phyloP scores from a whole-genome alignment of 306 rosid species.

The Echinosophora koreensis region DNA sequence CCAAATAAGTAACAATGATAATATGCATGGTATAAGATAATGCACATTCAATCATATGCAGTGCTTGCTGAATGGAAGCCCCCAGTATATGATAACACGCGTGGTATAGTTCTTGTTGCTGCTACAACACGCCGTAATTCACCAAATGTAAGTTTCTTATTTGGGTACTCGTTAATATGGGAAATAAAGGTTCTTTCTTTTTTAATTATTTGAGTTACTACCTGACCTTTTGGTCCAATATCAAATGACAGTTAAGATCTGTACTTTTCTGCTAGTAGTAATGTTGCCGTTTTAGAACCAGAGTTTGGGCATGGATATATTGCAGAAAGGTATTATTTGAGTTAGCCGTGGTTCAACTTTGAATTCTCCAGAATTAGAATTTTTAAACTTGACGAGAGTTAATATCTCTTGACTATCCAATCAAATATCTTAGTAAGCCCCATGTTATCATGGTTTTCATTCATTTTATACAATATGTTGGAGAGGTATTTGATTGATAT shows the following conservation, averaged over 20 bases:
- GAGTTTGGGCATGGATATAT: background rate
- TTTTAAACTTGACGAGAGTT: background rate
- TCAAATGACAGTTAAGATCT: background rate
- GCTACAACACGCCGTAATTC: conserved; percentile 90
- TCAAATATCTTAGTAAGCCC: conserved; percentile 2
- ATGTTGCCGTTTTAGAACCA: background rate
- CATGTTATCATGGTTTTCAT: conserved; percentile 8
- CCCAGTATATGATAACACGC: conserved; percentile 81
- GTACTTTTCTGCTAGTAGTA: background rate
- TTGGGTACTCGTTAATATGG: background rate
- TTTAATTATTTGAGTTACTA: background rate
- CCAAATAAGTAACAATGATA: conserved; percentile 11
- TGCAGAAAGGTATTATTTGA: background rate
- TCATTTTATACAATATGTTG: conserved; percentile 1
- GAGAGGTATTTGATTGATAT: conserved; percentile 14
- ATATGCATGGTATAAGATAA: too few species aligned
- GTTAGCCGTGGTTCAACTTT: background rate
- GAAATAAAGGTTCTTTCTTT: background rate
- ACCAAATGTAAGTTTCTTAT: conserved; percentile 71
- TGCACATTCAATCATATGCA: conserved; percentile 40
- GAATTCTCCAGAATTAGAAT: background rate
- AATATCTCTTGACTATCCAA: background rate
- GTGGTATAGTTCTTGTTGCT: conserved; percentile 75
- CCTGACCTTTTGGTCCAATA: background rate
- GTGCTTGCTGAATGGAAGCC: conserved; percentile 96